Evolutionary conservation across 2,329 filamentous ascomycete genomes (phyloP).

Genomic region (Chaetomium olivaceum): DNA sequence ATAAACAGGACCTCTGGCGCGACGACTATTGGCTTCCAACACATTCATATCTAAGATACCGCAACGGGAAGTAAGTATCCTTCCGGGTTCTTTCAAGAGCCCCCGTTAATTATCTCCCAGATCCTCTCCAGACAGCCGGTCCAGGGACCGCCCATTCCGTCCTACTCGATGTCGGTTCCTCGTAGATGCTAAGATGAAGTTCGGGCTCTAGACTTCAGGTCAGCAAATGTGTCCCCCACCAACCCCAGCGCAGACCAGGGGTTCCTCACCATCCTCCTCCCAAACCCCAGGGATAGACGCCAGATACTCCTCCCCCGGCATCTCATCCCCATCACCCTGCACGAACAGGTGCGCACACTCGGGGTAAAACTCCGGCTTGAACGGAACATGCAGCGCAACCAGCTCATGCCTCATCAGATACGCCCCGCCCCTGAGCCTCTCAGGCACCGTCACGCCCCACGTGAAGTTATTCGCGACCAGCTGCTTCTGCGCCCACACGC

Average conservation of each 20-base stretch:
- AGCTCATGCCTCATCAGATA: constrained; percentile 11
- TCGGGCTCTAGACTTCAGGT: not conserved
- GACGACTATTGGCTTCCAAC: no score
- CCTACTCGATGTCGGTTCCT: constrained; percentile 9
- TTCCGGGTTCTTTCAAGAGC: no score
- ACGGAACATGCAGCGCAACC: constrained; percentile 11
- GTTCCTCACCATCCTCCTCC: constrained; percentile 1
- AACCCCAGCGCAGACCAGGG: not conserved
- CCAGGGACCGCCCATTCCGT: constrained; percentile 12
- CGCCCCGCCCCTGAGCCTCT: not conserved
- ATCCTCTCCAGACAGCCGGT: constrained; percentile 10
- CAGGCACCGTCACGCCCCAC: constrained; percentile 5
- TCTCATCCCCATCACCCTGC: not conserved
- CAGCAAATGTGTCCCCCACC: not conserved
- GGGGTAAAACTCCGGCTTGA: constrained; percentile 13
- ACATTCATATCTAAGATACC: no score
- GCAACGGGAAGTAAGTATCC: no score
- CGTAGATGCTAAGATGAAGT: constrained; percentile 8
- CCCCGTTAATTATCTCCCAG: not conserved
- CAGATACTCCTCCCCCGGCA: constrained; percentile 7
- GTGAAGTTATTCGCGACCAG: constrained; percentile 4
- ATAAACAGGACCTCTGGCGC: no score
- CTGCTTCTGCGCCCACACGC: constrained; percentile 6
- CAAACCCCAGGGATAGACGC: constrained; percentile 11
- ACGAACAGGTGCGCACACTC: constrained; percentile 14